Conservation (phyloP, 208 protist species). For the Angomonas ambiguus region DNA sequence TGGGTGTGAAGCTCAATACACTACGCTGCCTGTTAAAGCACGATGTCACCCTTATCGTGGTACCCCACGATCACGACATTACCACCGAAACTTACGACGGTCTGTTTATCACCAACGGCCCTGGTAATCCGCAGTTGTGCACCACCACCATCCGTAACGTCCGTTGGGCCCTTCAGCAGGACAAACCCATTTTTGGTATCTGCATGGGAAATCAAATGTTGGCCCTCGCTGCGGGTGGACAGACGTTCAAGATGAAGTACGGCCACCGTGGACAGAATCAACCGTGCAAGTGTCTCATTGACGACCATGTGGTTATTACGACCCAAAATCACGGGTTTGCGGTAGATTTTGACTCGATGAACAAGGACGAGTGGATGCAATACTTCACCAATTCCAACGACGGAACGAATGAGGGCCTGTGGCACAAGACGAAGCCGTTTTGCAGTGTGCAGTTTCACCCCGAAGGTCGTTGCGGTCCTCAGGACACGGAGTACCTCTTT, state of each 20-base stretch:
- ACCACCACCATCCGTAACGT: constrained; percentile 93
- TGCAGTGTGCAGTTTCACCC: constrained; percentile 98
- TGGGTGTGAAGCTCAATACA: constrained; percentile 94
- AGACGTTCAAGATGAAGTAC: constrained; percentile 98
- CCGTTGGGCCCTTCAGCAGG: constrained; percentile 75
- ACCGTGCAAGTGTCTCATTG: constrained; percentile 88
- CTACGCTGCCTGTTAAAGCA: constrained; percentile 90
- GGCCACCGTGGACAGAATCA: constrained; percentile 99
- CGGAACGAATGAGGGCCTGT: constrained; percentile 95
- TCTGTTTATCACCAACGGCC: constrained; percentile 97
- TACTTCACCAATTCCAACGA: constrained; percentile 98
- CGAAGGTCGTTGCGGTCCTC: constrained; percentile 94
- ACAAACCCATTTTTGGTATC: constrained; percentile 97
- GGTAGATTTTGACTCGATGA: constrained; percentile 91
- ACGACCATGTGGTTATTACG: constrained; percentile 93
- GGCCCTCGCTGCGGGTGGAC: constrained; percentile 87
- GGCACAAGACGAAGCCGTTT: constrained; percentile 94
- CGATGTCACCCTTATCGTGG: constrained; percentile 80
- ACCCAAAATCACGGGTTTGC: constrained; percentile 99
- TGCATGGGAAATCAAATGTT: constrained; percentile 99
- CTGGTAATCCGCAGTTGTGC: constrained; percentile 89
- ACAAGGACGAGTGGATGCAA: constrained; percentile 90
- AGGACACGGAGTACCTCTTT: constrained; percentile 98
- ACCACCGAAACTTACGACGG: constrained; percentile 93
- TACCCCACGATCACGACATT: constrained; percentile 95